Base-by-base conservation (phyloP, 768 basidiomycete genomes). In the Boletus rubescentipes region DNA sequence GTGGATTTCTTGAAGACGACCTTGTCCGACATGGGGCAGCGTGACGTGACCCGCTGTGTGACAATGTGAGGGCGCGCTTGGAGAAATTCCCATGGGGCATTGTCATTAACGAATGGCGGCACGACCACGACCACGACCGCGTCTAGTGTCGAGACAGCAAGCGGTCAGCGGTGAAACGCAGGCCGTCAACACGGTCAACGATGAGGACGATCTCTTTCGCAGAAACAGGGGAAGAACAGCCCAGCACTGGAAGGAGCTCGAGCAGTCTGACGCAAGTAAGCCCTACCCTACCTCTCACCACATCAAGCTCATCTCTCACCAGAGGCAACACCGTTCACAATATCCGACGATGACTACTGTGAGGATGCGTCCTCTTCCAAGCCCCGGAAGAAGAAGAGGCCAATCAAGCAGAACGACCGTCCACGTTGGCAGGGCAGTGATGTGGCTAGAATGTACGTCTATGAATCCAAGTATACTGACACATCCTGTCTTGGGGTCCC, bases 181-280 rank as follows among this genome's bases (percentile, higher is more conserved):
- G 21, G 32, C 35, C 11, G 12, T 51, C 58, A 47, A 47, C 49
- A 32, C 59, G 37, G 42, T 40, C 68, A 67, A 79, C 11, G 85
- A 89, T 53, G 82, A 81, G 46, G 88, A 91, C 67, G 82, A 80
- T 15, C 74, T 82, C 67, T 91, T 91, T 60, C 79, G 90, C 62
- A 80, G 80, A 46, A 92, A 90, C 65, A 75, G 72, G 40, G 78
- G 79, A 54, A 75, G 87, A 46, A 80, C 81, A 5, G 65, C 74
- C 5, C 72, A 77, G 47, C 73, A 77, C 4, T 89, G 89, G 86
- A 80, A 75, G 63, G 78, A 77, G 53, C 67, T 91, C 38, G 79
- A 84, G 23, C 72, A 80, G 63, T 69, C 78, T 14, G 77, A 76
- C 41, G 82, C 82, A 67, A 78, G 89, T 89, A 57, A 47, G 75